Evolutionary conservation across 2,329 filamentous ascomycete species (phyloP).

Genomic region (Elsinoe batatas): DNA sequence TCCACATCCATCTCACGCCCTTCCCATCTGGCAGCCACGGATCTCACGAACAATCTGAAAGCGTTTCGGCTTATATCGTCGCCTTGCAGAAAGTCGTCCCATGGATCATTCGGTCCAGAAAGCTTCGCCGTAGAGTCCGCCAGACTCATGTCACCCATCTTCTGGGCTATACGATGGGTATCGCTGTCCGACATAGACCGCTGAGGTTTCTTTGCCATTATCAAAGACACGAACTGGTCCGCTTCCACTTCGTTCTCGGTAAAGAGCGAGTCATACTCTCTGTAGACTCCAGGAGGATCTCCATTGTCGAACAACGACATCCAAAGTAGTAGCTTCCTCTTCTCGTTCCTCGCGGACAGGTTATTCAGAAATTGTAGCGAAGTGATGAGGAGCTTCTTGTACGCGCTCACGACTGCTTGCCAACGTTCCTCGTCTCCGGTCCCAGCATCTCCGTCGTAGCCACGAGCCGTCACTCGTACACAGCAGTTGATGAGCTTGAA

Average conservation of each 20-base stretch:
- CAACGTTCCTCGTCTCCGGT: slow-evolving; percentile 54
- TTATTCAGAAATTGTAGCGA: slow-evolving; percentile 59
- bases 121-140: slow-evolving; percentile 5
- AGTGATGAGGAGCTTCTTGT: slow-evolving; percentile 56
- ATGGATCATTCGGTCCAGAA: neutral
- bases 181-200: slow-evolving; percentile 17
- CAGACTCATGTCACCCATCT: slow-evolving; percentile 8
- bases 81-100: neutral
- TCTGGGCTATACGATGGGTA: neutral
- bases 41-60: neutral
- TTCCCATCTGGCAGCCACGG: neutral
- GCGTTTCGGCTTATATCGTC: neutral
- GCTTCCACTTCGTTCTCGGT: neutral
- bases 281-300: neutral
- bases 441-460: slow-evolving; percentile 54
- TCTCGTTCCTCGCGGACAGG: slow-evolving; percentile 55
- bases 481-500: slow-evolving; percentile 54
- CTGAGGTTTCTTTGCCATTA: slow-evolving; percentile 15
- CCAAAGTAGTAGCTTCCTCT: slow-evolving; percentile 56
- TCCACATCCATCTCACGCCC: neutral
- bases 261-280: neutral
- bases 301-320: slow-evolving; percentile 49
- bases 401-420: slow-evolving; percentile 55
- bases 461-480: slow-evolving; percentile 53
- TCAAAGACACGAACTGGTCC: slow-evolving; percentile 8